Conservation (phyloP, 208 protist species). For the Lotmaria passim region DNA sequence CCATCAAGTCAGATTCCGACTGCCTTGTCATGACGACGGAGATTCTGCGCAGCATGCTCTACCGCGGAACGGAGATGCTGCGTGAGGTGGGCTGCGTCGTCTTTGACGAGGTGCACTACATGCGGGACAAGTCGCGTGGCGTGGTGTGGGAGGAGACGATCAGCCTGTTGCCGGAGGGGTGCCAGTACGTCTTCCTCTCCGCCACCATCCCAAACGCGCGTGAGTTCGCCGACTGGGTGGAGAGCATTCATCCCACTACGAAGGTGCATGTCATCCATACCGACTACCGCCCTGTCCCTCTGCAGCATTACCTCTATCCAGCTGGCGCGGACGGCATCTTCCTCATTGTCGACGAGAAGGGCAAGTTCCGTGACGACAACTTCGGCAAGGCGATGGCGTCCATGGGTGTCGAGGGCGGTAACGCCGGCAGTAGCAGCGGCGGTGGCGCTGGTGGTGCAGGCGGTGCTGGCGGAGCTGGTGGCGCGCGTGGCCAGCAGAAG, state of each 20-base stretch:
- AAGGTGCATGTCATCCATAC: conserved; percentile 99
- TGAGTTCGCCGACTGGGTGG: conserved; percentile 99
- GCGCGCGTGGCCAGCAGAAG: conserved; percentile 25
- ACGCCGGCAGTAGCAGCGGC: conserved; percentile 24
- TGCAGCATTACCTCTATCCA: conserved; percentile 99
- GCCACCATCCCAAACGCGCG: conserved; percentile 99
- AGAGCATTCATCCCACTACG: conserved; percentile 95
- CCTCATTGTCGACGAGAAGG: conserved; percentile 97
- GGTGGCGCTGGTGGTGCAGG: conserved; percentile 32
- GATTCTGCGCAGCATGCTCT: conserved; percentile 99
- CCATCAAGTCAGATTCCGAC: conserved; percentile 97
- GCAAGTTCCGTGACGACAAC: conserved; percentile 96
- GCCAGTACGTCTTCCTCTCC: conserved; percentile 99
- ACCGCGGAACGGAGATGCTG: conserved; percentile 98
- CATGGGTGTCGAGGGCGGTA: conserved; percentile 57
- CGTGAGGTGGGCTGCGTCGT: conserved; percentile 99
- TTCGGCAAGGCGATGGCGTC: conserved; percentile 95
- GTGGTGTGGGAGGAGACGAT: conserved; percentile 99
- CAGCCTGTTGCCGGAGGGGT: conserved; percentile 98
- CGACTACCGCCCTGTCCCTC: conserved; percentile 98
- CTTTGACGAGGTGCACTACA: conserved; percentile 99
- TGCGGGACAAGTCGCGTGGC: conserved; percentile 99
- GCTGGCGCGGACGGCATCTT: conserved; percentile 97
- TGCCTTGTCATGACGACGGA: conserved; percentile 99
- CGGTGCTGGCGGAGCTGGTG: conserved; percentile 16